Evolutionary conservation across 805 yeast genomes (phyloP), one percentile per base, ranked within the genome.

Genomic region (Sugiyamaella marilandica): DNA sequence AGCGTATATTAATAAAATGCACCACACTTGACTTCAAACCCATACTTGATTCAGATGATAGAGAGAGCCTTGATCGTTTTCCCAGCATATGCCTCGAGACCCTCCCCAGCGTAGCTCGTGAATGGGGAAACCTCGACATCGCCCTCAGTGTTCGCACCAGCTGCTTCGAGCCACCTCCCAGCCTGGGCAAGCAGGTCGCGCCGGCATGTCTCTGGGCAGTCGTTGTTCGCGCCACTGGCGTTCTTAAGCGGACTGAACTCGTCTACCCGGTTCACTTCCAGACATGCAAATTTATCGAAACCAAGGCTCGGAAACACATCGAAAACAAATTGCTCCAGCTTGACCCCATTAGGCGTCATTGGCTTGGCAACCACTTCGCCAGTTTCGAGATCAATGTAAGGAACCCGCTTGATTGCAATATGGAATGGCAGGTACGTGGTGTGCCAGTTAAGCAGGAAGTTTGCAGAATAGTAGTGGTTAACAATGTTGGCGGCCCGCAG

Each of bases 401-500:
- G 82, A 57, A 94, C 88, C 74, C 90, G 92, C 79, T 94, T 94
- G 66, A 77, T 80, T 19, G 99, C 99, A 65, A 92, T 81, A 70
- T 94, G 99, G 74, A 84, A 92, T n/a, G 98, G 97, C 64, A 94
- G 76, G 36, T 52, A 58, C 34, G 61, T 51, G 26, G 59, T 26
- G 34, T 54, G 41, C 97, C 97, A 91, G 32, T 71, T 59, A 26
- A 71, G 68, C 62, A 94, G 73, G 62, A 90, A 79, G n/a, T 79
- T 84, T 45, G 87, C 87, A 2, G 91, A 84, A 70, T 92, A 94
- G 70, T 91, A 94, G 70, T 94, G 99, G 68, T 94, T 94, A 51
- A 94, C 99, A 58, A 94, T 94, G 70, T 94, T 94, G 24, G 97
- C 99, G 2, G 98, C 97, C 61, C 98, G 80, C 61, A 89, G 79